These are phyloP conservation scores for Pseudocercospora eumusae DNA, from an alignment of 2,329 filamentous ascomycete genomes.

Conservation along the genomic window DNA sequence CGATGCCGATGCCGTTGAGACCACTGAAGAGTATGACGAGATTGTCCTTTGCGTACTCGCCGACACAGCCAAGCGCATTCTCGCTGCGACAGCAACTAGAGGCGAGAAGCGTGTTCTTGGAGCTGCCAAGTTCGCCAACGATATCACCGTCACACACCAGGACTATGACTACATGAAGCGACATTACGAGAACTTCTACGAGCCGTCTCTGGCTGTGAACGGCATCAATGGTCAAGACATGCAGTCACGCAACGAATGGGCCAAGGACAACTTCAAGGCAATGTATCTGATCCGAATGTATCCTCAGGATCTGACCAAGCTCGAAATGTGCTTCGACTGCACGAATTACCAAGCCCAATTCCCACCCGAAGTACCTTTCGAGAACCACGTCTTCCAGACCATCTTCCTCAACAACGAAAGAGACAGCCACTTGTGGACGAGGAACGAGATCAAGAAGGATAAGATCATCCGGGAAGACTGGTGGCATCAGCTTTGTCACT, in stretches of 20 bases:
- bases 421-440: conserved; percentile 59
- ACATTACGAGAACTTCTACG: conserved; percentile 66
- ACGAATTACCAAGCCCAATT: conserved; percentile 44
- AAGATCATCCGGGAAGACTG: conserved; percentile 66
- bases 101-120: conserved; percentile 68
- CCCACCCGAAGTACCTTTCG: conserved; percentile 54
- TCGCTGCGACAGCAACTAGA: conserved; percentile 60
- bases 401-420: conserved; percentile 64
- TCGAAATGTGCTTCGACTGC: conserved; percentile 48
- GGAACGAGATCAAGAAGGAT: conserved; percentile 58
- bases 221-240: conserved; percentile 48
- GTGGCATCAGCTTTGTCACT: conserved; percentile 68
- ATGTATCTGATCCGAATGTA: conserved; percentile 69
- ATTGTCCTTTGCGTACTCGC: conserved; percentile 64
- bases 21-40: conserved; percentile 61
- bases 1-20: conserved; percentile 46
- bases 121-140: conserved; percentile 69
- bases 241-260: conserved; percentile 46
- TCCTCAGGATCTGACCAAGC: conserved; percentile 55
- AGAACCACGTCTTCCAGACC: conserved; percentile 69
- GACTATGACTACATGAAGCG: conserved; percentile 66
- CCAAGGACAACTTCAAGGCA: conserved; percentile 58
- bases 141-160: conserved; percentile 69
- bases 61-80: conserved; percentile 60
- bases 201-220: conserved; percentile 49